Evolutionary conservation across 805 yeast genomes (phyloP).

Genomic region (Candida hungchunana): DNA sequence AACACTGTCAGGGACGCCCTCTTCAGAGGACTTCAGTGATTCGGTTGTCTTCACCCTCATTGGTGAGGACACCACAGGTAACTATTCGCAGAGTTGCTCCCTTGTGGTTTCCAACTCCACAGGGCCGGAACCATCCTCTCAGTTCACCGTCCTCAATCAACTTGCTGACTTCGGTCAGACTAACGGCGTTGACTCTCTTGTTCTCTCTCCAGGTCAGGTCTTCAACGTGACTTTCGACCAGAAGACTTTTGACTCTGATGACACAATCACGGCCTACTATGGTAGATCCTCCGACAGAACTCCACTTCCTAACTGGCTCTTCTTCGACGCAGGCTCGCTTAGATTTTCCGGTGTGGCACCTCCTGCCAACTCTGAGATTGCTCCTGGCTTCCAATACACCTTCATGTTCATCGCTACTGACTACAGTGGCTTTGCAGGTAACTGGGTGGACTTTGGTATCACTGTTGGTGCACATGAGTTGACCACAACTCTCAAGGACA

Average conservation of each 20-base stretch:
- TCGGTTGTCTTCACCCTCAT: constrained; percentile 46
- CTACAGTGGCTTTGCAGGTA: constrained; percentile 67
- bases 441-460: constrained; percentile 63
- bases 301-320: constrained; percentile 88
- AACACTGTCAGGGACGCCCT: constrained; percentile 68
- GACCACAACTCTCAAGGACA: constrained; percentile 57
- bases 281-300: constrained; percentile 80
- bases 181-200: constrained; percentile 71
- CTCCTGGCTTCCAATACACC: constrained; percentile 74
- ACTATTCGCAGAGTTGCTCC: constrained; percentile 45
- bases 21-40: constrained; percentile 38
- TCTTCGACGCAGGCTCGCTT: constrained; percentile 56
- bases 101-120: constrained; percentile 56
- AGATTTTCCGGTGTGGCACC: constrained; percentile 89
- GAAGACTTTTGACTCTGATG: constrained; percentile 53
- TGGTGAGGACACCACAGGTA: constrained; percentile 69
- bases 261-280: constrained; percentile 60
- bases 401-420: constrained; percentile 79
- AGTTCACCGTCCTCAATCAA: constrained; percentile 44
- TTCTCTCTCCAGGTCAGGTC: constrained; percentile 62
- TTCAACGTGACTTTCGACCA: constrained; percentile 64
- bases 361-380: constrained; percentile 75
- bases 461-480: constrained; percentile 87
- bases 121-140: constrained; percentile 46
- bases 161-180: constrained; percentile 66